A percentile compares a stretch with the other conserved stretches of the same genome.
Evolutionary conservation across 768 basidiomycete species (phyloP).

Genomic region (Lactarius hatsudake): DNA sequence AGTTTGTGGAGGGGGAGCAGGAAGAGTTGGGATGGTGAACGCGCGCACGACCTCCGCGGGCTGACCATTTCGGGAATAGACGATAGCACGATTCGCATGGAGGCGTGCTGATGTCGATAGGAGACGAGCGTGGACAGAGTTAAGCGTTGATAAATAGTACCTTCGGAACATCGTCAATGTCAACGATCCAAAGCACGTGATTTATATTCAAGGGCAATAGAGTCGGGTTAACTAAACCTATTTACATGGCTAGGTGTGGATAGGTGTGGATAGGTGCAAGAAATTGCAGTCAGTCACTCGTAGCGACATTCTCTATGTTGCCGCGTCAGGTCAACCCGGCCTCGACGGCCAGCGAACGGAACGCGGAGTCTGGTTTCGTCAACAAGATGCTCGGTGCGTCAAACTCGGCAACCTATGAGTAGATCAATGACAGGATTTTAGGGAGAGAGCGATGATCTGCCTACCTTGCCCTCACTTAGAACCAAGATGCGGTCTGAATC

Average conservation of each 20-base stretch:
- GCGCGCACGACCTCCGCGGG: conserved; percentile 58
- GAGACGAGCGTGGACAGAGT: not conserved
- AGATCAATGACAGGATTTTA: conserved; percentile 2
- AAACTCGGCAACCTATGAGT: conserved; percentile 64
- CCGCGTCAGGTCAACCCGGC: conserved; percentile 46
- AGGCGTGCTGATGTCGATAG: conserved; percentile 35
- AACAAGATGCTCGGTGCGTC: conserved; percentile 68
- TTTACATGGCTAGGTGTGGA: not conserved
- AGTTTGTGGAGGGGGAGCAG: conserved; percentile 52
- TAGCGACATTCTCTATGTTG: not conserved
- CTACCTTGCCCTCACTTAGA: conserved; percentile 71
- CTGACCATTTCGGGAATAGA: conserved; percentile 59
- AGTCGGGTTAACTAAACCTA: too few species aligned
- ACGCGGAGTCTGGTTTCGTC: conserved; percentile 51
- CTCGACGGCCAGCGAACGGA: conserved; percentile 63
- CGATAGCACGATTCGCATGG: conserved; percentile 55
- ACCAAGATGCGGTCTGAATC: conserved; percentile 81
- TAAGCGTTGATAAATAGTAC: not conserved
- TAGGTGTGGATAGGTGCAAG: not conserved
- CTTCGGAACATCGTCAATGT: conserved; percentile 10
- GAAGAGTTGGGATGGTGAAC: conserved; percentile 49
- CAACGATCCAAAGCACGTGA: too few species aligned
- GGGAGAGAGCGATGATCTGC: conserved; percentile 17
- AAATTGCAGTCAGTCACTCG: not conserved
- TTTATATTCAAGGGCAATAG: too few species aligned